A percentile compares a stretch with the other conserved stretches of the same genome.
phyloP scores from a whole-genome alignment of 2,329 filamentous ascomycete genomes.

The Pestalotiopsis sp. region DNA sequence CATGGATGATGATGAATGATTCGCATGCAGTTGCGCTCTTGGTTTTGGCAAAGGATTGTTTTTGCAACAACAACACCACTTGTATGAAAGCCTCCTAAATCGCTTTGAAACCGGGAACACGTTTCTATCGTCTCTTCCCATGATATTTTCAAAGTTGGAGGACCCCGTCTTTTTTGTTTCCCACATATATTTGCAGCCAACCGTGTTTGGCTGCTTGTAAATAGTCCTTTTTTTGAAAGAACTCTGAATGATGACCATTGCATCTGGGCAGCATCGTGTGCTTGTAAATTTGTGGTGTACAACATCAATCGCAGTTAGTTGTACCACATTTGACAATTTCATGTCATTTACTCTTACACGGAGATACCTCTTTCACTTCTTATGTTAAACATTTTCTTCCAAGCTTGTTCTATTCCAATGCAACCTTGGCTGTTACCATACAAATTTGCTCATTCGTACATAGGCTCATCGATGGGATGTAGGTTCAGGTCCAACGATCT shows the following conservation, averaged over 20 bases:
- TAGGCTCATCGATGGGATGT: not conserved
- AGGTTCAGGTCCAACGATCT: not conserved
- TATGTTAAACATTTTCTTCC: not conserved
- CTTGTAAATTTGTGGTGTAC: not conserved
- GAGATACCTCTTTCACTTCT: not conserved
- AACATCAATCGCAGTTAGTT: not conserved
- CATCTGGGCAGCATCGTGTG: not conserved
- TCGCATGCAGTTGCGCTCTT: not conserved
- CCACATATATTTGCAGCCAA: not conserved
- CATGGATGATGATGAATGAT: slow-evolving; percentile 60
- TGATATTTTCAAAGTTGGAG: not conserved
- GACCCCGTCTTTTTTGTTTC: not conserved
- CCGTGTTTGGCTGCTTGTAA: not conserved
- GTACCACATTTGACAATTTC: not conserved
- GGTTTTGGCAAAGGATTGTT: not conserved
- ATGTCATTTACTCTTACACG: not conserved
- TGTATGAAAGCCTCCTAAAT: not conserved
- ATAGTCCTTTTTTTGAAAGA: not conserved
- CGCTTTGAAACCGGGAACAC: not conserved
- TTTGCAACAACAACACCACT: not conserved
- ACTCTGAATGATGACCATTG: not conserved
- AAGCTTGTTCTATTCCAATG: not conserved
- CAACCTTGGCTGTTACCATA: not conserved
- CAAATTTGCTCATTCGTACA: not conserved
- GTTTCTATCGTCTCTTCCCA: too few species aligned